These are phyloP conservation scores for Incumbomyces lentus DNA, from an alignment of 2,329 filamentous ascomycete genomes.

Conservation along the genomic window DNA sequence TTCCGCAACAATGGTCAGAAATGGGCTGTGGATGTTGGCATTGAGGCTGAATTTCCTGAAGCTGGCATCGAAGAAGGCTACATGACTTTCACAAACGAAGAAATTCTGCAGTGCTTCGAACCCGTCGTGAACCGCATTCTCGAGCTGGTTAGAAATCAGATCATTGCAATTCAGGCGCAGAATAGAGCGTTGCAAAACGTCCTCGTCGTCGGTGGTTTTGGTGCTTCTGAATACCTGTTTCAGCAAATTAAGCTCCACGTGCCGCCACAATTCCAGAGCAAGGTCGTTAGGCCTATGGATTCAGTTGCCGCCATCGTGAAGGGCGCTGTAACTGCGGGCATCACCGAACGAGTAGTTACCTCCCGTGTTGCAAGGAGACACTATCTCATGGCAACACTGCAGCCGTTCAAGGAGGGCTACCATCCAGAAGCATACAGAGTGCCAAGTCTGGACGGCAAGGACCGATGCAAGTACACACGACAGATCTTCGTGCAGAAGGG, in stretches of 20 bases:
- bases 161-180: constrained; percentile 96
- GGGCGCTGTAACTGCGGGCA: constrained; percentile 93
- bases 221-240: constrained; percentile 97
- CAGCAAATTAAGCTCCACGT: constrained; percentile 99
- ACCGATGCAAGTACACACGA: constrained; percentile 95
- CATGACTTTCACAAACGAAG: constrained; percentile 99
- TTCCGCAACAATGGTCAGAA: constrained; percentile 99
- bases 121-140: constrained; percentile 95
- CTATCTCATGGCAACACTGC: constrained; percentile 97
- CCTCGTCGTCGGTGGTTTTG: constrained; percentile 92
- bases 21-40: constrained; percentile 97
- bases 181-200: constrained; percentile 92
- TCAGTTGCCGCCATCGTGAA: constrained; percentile 98
- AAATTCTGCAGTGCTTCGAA: constrained; percentile 97
- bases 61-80: constrained; percentile 97
- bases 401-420: constrained; percentile 97
- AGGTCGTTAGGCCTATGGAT: constrained; percentile 97
- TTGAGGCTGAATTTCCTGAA: constrained; percentile 95
- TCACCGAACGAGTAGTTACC: constrained; percentile 91
- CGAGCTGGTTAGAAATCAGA: constrained; percentile 93
- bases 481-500: constrained; percentile 99
- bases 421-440: constrained; percentile 97
- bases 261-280: constrained; percentile 93
- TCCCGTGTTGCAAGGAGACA: constrained; percentile 94
- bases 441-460: constrained; percentile 89